Conservation (phyloP, 345 rosid genomes). For the Ceriops tagal region DNA sequence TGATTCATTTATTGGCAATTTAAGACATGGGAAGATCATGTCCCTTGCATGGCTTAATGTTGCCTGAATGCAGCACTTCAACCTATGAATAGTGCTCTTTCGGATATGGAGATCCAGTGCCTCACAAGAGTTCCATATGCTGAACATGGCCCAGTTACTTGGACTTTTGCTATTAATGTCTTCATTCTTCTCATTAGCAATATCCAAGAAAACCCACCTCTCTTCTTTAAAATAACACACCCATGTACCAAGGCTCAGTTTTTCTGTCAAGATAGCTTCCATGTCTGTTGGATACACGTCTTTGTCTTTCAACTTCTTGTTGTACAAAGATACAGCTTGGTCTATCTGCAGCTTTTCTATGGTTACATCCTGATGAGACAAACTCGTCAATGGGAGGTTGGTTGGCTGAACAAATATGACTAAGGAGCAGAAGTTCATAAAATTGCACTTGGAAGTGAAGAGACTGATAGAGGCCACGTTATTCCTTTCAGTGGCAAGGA, state of each 20-base stretch:
- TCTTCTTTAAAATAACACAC: conserved; percentile 46
- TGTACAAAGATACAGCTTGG: conserved; percentile 47
- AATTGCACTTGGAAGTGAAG: conserved; percentile 39
- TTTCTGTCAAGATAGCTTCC: conserved; percentile 42
- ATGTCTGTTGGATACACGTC: conserved; percentile 46
- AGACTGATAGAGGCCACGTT: conserved; percentile 52
- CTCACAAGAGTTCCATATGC: conserved; percentile 59
- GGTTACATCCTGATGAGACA: conserved; percentile 24
- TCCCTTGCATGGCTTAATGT: conserved; percentile 32
- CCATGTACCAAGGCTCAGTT: conserved; percentile 53
- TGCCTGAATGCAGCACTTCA: conserved; percentile 26
- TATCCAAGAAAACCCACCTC: conserved; percentile 15
- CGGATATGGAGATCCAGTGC: conserved; percentile 33
- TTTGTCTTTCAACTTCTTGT: conserved; percentile 35
- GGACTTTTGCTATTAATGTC: conserved; percentile 24
- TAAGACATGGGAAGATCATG: conserved; percentile 39
- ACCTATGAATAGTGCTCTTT: conserved; percentile 22
- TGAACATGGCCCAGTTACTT: conserved; percentile 43
- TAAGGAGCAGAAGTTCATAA: conserved; percentile 13
- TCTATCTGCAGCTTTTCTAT: conserved; percentile 39
- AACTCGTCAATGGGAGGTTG: conserved; percentile 9
- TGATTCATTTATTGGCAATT: conserved; percentile 28
- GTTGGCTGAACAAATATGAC: conserved; percentile 39
- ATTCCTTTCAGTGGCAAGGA: conserved; percentile 46
- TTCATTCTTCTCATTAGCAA: conserved; percentile 6